Evolutionary conservation across 1,284 basidiomycete species (phyloP).

Genomic region (Leccinum pachyderme): DNA sequence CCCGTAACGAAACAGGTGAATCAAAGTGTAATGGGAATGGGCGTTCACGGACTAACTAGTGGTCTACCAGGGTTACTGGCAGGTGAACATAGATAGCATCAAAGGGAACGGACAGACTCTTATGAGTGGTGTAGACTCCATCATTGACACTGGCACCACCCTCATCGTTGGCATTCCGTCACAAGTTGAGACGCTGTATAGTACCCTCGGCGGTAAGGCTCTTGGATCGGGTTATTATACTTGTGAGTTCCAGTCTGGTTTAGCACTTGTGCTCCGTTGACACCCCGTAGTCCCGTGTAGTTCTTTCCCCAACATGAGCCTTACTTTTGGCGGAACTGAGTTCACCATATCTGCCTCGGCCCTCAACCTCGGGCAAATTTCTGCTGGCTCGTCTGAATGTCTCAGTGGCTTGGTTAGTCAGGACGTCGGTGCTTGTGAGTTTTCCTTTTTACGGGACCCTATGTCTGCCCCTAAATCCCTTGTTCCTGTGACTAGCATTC

Average conservation of each 20-base stretch:
- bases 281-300: slow-evolving; percentile 40
- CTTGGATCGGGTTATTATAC: slow-evolving; percentile 14
- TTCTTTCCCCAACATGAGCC: slow-evolving; percentile 34
- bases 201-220: slow-evolving; percentile 8
- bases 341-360: slow-evolving; percentile 38
- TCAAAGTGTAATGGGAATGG: not conserved
- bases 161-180: slow-evolving; percentile 48
- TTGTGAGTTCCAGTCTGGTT: slow-evolving; percentile 7
- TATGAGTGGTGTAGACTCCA: slow-evolving; percentile 19
- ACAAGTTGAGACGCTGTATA: slow-evolving; percentile 42
- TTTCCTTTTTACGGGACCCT: not conserved
- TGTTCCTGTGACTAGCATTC: not conserved
- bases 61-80: slow-evolving; percentile 29
- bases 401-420: slow-evolving; percentile 23
- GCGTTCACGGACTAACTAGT: not conserved
- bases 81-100: slow-evolving; percentile 26
- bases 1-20: slow-evolving; percentile 17
- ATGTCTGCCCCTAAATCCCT: not conserved
- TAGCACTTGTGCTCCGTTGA: not conserved
- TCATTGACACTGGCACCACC: slow-evolving; percentile 46
- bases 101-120: slow-evolving; percentile 11
- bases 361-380: slow-evolving; percentile 37
- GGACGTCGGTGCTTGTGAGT: not conserved
- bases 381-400: slow-evolving; percentile 31
- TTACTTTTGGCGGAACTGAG: slow-evolving; percentile 41